Percentiles rank a stretch among this genome's conserved stretches.
phyloP scores from a whole-genome alignment of 2,329 filamentous ascomycete genomes.

The Neofusicoccum kwambonambiense region DNA sequence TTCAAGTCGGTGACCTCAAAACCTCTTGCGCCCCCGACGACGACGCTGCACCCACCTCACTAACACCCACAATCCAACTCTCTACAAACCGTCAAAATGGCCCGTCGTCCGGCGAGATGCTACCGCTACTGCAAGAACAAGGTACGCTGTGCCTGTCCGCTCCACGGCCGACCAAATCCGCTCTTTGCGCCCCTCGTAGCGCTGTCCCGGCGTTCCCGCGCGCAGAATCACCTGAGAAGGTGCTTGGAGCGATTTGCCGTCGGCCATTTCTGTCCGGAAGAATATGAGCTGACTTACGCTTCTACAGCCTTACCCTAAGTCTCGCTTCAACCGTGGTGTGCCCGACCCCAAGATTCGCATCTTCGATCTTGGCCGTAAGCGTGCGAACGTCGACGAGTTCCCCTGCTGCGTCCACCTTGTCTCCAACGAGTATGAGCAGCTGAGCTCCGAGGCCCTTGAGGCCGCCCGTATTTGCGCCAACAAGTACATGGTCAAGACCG shows the following conservation, averaged over 20 bases:
- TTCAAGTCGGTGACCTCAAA: constrained; percentile 19
- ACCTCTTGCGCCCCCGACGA: constrained; percentile 16
- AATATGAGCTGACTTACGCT: constrained; percentile 10
- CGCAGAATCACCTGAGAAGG: neutral
- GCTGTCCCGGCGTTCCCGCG: neutral
- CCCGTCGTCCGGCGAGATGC: constrained; percentile 97
- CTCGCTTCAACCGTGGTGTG: constrained; percentile 99
- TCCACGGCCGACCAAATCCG: neutral
- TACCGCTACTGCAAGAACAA: constrained; percentile 99
- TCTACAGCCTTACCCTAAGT: constrained; percentile 91
- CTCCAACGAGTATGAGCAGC: constrained; percentile 99
- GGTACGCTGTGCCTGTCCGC: constrained; percentile 56
- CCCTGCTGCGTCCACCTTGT: constrained; percentile 96
- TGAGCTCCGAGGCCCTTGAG: constrained; percentile 99
- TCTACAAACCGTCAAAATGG: constrained; percentile 78
- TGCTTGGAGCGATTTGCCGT: neutral
- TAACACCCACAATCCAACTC: constrained; percentile 41
- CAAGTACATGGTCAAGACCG: constrained; percentile 78
- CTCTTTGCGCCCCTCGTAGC: neutral
- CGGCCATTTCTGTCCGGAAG: neutral
- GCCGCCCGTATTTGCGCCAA: constrained; percentile 99
- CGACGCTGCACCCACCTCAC: constrained; percentile 4
- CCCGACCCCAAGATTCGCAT: constrained; percentile 80
- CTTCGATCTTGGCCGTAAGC: constrained; percentile 99
- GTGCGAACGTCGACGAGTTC: constrained; percentile 98